Percentiles rank a stretch among this genome's conserved stretches.
Conservation (phyloP, 1,139 yeast species). For the Geotrichum citri-aurantii region DNA sequence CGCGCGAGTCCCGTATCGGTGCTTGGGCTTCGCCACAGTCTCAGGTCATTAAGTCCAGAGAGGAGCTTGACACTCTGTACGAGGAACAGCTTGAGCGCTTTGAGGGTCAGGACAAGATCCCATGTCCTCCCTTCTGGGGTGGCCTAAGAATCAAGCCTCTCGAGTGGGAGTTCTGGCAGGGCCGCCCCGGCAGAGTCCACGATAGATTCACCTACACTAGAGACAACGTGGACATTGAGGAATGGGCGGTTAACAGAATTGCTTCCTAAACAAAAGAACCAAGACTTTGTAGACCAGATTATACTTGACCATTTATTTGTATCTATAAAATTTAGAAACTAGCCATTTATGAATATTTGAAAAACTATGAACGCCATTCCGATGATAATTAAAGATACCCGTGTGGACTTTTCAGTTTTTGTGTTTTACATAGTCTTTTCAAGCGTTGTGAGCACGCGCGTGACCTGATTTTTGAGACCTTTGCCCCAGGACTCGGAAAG, state of each 20-base stretch:
- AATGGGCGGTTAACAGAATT: conserved; percentile 63
- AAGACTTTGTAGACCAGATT: neutral
- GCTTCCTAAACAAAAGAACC: conserved; percentile 50
- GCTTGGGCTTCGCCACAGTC: conserved; percentile 98
- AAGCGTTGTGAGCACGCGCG: conserved; percentile 14
- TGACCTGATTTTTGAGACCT: conserved; percentile 21
- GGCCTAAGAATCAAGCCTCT: conserved; percentile 83
- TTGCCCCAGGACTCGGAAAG: conserved; percentile 18
- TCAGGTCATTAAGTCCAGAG: conserved; percentile 49
- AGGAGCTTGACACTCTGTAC: conserved; percentile 52
- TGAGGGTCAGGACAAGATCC: conserved; percentile 57
- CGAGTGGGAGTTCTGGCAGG: conserved; percentile 97
- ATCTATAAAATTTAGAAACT: neutral
- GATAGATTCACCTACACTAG: conserved; percentile 78
- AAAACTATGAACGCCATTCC: neutral
- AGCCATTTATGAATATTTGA: neutral
- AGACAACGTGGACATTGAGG: conserved; percentile 40
- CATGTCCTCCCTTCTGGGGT: conserved; percentile 95
- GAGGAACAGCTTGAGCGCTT: conserved; percentile 51
- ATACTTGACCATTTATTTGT: neutral
- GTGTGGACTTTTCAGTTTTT: too few species aligned
- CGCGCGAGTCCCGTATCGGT: conserved; percentile 87
- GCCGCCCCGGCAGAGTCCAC: conserved; percentile 82
- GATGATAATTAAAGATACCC: neutral
- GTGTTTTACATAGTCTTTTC: conserved; percentile 9